Evolutionary conservation across 1,139 yeast species (phyloP).

Genomic region (Candida dubliniensis): DNA sequence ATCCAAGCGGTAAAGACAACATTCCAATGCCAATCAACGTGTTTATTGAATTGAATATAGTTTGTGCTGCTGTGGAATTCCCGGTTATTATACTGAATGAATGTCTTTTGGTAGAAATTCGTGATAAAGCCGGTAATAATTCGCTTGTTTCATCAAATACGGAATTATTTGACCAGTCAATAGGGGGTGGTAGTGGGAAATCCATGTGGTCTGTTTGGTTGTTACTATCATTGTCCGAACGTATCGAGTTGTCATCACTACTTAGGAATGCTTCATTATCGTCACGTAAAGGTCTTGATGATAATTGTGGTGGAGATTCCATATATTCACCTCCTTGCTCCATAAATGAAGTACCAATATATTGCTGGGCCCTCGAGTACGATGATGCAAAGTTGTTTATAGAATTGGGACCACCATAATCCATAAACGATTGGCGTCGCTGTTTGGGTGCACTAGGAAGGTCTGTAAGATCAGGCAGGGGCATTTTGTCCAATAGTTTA

Average conservation of each 20-base stretch:
- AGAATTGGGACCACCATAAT: constrained; percentile 61
- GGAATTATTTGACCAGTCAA: background rate
- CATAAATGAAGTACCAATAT: constrained; percentile 29
- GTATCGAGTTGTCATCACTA: constrained; percentile 1
- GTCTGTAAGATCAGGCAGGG: background rate
- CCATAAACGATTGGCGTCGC: constrained; percentile 24
- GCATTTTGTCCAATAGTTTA: background rate
- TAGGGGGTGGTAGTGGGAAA: too few species aligned
- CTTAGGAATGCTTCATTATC: constrained; percentile 6
- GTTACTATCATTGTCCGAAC: background rate
- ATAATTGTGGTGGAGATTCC: constrained; percentile 3
- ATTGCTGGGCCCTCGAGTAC: constrained; percentile 71
- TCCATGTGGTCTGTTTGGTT: background rate
- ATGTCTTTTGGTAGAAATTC: constrained; percentile 10
- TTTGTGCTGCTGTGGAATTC: constrained; percentile 72
- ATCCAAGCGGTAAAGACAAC: constrained; percentile 78
- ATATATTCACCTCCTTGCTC: constrained; percentile 16
- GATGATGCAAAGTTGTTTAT: constrained; percentile 78
- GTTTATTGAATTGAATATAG: constrained; percentile 83
- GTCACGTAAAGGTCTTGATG: background rate
- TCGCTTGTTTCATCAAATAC: constrained; percentile 18
- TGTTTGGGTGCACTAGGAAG: constrained; percentile 1
- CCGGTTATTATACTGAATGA: constrained; percentile 21
- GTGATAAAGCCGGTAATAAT: constrained; percentile 11
- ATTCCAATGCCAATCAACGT: constrained; percentile 85